Conservation (phyloP, 331 rosid genomes). For the Telfairia occidentalis region DNA sequence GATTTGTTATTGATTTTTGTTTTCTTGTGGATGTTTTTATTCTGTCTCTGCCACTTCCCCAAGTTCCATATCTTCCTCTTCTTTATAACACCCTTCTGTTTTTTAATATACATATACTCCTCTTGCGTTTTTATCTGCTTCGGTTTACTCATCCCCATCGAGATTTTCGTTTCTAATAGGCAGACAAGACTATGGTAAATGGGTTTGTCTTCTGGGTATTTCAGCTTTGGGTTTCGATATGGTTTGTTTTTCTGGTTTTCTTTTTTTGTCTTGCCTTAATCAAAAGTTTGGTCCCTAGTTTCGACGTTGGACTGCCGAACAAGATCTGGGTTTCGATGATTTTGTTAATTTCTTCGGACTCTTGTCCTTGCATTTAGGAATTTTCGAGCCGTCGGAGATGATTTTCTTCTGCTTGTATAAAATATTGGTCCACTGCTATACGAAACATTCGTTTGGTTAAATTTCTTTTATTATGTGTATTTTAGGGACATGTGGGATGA, state of each 20-base stretch:
- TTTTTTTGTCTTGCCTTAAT: neutral
- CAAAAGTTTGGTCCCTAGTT: neutral
- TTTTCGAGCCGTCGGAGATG: conserved; percentile 11
- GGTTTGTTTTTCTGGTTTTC: conserved; percentile 8
- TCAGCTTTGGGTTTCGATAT: conserved; percentile 25
- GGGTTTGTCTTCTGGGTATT: conserved; percentile 28
- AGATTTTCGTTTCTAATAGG: conserved; percentile 33
- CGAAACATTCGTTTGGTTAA: neutral
- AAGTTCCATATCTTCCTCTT: conserved; percentile 27
- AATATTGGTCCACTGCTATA: conserved; percentile 3
- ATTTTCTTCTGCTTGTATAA: conserved; percentile 4
- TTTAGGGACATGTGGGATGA: conserved; percentile 19
- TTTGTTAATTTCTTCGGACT: neutral
- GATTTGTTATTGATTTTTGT: conserved; percentile 63
- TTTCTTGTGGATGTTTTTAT: conserved; percentile 53
- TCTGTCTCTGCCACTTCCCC: conserved; percentile 22
- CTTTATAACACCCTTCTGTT: conserved; percentile 1
- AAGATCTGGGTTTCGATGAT: neutral
- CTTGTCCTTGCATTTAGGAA: neutral
- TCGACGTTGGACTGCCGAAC: neutral
- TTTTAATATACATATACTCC: neutral
- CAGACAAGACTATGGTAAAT: conserved; percentile 28
- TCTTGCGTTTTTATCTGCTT: conserved; percentile 35
- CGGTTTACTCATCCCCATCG: conserved; percentile 29
- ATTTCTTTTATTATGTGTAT: neutral